Evolutionary conservation across 345 rosid species (phyloP), one percentile per base, ranked within the genome.

Genomic region (Capsella bursapastoris): DNA sequence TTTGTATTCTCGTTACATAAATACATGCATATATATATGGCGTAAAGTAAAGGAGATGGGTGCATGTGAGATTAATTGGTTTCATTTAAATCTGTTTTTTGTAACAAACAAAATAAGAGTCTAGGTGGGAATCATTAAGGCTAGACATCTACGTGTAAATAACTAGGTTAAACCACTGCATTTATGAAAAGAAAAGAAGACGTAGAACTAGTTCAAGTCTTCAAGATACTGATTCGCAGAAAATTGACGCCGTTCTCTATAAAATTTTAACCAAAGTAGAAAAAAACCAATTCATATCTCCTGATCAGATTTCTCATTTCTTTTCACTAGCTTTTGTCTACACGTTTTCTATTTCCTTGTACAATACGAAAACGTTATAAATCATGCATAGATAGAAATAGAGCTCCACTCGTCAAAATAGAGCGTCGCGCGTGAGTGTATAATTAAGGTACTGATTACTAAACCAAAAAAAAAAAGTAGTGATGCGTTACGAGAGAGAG

Each of bases 401-500:
- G 6, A 8, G 25, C n/a, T 29, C 31, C 61, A 76, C 75, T 70
- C 60, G 80, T 55, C 29, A 18, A 34, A 38, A 38, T 1, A 53
- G 66, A 62, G 64, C 70, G 80, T 70, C 5, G 66, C 71, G 80
- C 80, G 80, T 70, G 67, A 32, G 31, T 37, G 2, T n/a, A 53
- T 15, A 52, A 57, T 40, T 51, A 45, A 44, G 40, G 56, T 59
- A 31, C 5, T 59, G 25, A 22, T 22, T 2, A 22, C 25, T 22
- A 22, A 28, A 68, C 35, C 27, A 25, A 18, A 43, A n/a, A 16
- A 25, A 18, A 43, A 14, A 15, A n/a, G 32, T 22, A 28, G 13
- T 29, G 57, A 75, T 68, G 64, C 79, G 79, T 75, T 68, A 75
- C 74, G 43, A 40, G 41, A 8, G 40, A 31, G 74, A 68, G 77